Base-by-base conservation (phyloP, 78 protist genomes). In the Chrysochromulina tobinii region DNA sequence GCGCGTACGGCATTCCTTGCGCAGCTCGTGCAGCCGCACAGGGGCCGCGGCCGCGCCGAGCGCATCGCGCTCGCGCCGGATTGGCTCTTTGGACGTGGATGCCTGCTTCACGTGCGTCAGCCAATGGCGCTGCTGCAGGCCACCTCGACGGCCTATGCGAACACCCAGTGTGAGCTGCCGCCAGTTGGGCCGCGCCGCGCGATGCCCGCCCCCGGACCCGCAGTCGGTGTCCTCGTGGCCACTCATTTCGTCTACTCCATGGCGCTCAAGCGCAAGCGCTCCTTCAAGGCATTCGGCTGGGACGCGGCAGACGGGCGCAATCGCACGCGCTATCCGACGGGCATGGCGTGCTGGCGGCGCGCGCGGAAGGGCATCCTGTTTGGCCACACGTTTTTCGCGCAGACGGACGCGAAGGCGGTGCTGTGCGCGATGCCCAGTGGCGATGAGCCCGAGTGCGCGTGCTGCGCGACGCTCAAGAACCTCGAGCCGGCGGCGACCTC, bases 231-330 rank as follows among this genome's bases (percentile, higher is more conserved):
- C 57, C 83, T 75, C 57, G 83, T 75, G 25, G 83, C 83, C 58
- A 75, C 83, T 2, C 83, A 75, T 18, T 75, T 75, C 18, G 83
- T 75, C 7, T 75, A 75, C 57, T 75, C 83, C 27, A 75, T 50
- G 83, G 83, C 83, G 57, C 57, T 75, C 83, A 75, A 75, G 83
- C 83, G 83, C 57, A 38, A 75, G 83, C 83, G 83, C 23, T 54
- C 83, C n/a, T 75, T 75, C 57, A 2, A 21, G 25, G 83, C 83
- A 1, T 75, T 75, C 57, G 83, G 83, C 54, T 75, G 83, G 83
- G 79, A 69, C 51, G 15, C 27, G 11, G 79, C 54, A 5, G 79
- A 69, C 79, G 7, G 27, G 72, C 72, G 72, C 72, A 66, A 66
- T 20, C 72, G 72, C 9, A 66, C 72, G 8, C 21, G 27, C 51